Percentiles rank a stretch among this genome's conserved stretches.
These are phyloP conservation scores for Pythium biforme DNA, from an alignment of 352 stramenopile species.

Conservation along the genomic window DNA sequence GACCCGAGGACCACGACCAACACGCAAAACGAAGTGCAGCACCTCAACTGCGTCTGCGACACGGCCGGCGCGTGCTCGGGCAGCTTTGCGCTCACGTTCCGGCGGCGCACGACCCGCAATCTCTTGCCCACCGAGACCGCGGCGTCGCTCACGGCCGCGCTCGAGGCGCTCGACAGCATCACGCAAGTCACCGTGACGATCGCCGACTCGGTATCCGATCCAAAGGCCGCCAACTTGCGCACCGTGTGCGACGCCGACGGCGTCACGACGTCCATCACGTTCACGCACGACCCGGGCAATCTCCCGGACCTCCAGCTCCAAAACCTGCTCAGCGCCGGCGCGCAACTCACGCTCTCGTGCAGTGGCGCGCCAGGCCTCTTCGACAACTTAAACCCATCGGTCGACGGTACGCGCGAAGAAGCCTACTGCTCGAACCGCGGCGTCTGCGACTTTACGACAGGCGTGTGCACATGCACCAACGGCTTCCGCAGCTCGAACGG, in stretches of 20 bases:
- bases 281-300: constrained; percentile 66
- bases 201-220: constrained; percentile 2
- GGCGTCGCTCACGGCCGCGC: constrained; percentile 37
- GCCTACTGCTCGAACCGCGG: constrained; percentile 86
- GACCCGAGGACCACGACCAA: constrained; percentile 51
- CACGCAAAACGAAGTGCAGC: constrained; percentile 39
- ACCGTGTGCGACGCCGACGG: constrained; percentile 39
- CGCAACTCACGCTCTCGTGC: constrained; percentile 16
- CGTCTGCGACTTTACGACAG: constrained; percentile 51
- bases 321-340: constrained; percentile 36
- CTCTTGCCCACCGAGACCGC: constrained; percentile 38
- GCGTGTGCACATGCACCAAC: constrained; percentile 64
- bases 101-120: constrained; percentile 54
- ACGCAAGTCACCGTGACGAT: constrained; percentile 41
- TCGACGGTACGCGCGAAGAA: constrained; percentile 49
- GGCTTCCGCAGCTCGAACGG: constrained; percentile 67
- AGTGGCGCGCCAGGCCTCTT: constrained; percentile 6
- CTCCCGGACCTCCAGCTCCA: constrained; percentile 51
- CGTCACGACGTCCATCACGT: constrained; percentile 58
- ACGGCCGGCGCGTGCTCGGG: constrained; percentile 43
- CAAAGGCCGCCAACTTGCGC: not conserved
- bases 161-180: constrained; percentile 64
- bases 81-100: constrained; percentile 64
- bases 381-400: constrained; percentile 6
- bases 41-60: constrained; percentile 51